phyloP scores from a whole-genome alignment of 352 stramenopile species.

The Phytophthora tubulina region DNA sequence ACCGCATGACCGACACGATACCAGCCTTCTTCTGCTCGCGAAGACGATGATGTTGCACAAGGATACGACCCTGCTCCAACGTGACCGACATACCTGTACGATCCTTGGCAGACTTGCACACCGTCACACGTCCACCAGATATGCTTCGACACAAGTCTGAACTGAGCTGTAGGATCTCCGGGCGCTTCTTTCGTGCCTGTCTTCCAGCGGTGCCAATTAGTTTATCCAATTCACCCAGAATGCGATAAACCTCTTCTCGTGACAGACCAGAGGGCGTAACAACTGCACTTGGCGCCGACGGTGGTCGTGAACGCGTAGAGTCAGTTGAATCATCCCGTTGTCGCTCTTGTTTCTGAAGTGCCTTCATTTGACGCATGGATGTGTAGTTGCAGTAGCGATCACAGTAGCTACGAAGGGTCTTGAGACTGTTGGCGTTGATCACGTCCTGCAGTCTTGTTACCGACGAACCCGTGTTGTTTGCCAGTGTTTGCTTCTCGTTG shows the following conservation, averaged over 20 bases:
- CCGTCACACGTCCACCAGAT: constrained; percentile 91
- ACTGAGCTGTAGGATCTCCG: constrained; percentile 87
- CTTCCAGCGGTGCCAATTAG: constrained; percentile 70
- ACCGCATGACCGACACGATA: constrained; percentile 87
- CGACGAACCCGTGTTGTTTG: constrained; percentile 89
- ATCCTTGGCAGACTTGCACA: constrained; percentile 99
- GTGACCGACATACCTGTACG: constrained; percentile 98
- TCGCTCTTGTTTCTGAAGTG: constrained; percentile 37
- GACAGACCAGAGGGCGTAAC: constrained; percentile 32
- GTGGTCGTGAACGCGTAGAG: constrained; percentile 11
- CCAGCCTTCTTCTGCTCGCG: constrained; percentile 77
- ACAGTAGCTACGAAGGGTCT: constrained; percentile 71
- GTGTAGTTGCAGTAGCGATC: constrained; percentile 84
- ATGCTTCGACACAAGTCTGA: constrained; percentile 86
- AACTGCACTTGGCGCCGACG: constrained; percentile 1
- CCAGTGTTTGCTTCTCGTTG: constrained; percentile 94
- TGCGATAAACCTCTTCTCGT: constrained; percentile 66
- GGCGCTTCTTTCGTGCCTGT: constrained; percentile 84
- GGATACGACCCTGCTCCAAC: constrained; percentile 93
- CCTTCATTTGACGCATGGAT: constrained; percentile 50
- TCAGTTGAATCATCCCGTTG: constrained; percentile 23
- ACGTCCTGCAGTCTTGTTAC: constrained; percentile 82
- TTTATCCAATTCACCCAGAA: constrained; percentile 72
- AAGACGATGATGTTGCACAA: constrained; percentile 81
- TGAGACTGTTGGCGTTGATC: constrained; percentile 85